A percentile compares a stretch with the other conserved stretches of the same genome.
Conservation (phyloP, 495 filamentous ascomycete species). For the Aspergillus diversus region DNA sequence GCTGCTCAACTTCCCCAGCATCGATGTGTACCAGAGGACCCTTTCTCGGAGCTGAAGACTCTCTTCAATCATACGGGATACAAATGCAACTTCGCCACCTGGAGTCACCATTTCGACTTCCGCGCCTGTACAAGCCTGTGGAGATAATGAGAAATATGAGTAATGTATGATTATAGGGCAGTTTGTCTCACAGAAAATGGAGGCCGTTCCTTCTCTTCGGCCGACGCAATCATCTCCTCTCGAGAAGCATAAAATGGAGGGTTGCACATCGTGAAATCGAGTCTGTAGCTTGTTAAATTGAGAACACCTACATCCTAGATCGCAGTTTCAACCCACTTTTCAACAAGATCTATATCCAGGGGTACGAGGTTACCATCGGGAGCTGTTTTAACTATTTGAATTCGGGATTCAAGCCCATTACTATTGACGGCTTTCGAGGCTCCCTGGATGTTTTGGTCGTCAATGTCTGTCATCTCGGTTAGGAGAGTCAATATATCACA, state of each 20-base stretch:
- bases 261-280: slow-evolving; percentile 94
- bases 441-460: slow-evolving; percentile 66
- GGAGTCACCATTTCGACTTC: slow-evolving; percentile 83
- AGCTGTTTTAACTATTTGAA: slow-evolving; percentile 62
- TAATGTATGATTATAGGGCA: background rate
- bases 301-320: background rate
- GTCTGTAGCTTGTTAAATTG: slow-evolving; percentile 36
- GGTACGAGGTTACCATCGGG: slow-evolving; percentile 63
- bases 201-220: slow-evolving; percentile 64
- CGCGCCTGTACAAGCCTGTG: slow-evolving; percentile 74
- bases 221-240: slow-evolving; percentile 66
- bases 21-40: slow-evolving; percentile 87
- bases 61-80: slow-evolving; percentile 74
- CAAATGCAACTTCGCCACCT: slow-evolving; percentile 84
- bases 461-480: slow-evolving; percentile 63
- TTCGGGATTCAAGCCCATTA: slow-evolving; percentile 68
- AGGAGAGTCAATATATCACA: slow-evolving; percentile 20
- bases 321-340: slow-evolving; percentile 39
- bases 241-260: slow-evolving; percentile 87
- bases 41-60: slow-evolving; percentile 61
- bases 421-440: slow-evolving; percentile 63
- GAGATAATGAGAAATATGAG: slow-evolving; percentile 4
- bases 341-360: slow-evolving; percentile 45
- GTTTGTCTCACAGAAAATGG: slow-evolving; percentile 61
- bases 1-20: slow-evolving; percentile 84